Percentiles rank a stretch among this genome's conserved stretches.
Evolutionary conservation across 1,139 yeast genomes (phyloP).

Genomic region (Pichia sp.): DNA sequence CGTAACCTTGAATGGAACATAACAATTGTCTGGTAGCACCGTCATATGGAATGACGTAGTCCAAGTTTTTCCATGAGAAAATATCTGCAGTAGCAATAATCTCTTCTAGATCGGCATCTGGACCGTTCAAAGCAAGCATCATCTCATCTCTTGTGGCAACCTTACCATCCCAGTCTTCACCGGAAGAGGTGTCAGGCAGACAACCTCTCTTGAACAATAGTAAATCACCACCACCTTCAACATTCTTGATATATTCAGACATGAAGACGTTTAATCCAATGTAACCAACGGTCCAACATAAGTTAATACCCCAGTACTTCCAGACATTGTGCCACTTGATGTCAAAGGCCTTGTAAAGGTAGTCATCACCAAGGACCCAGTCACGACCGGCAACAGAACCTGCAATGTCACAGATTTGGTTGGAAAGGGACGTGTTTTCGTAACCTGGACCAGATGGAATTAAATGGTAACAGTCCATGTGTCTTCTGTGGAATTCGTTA

Average conservation of each 20-base stretch:
- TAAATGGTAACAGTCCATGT: conserved; percentile 45
- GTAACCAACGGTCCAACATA: conserved; percentile 44
- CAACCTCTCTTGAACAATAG: conserved; percentile 16
- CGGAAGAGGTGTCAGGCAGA: conserved; percentile 12
- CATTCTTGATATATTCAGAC: conserved; percentile 35
- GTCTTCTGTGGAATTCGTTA: conserved; percentile 51
- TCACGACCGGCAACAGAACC: conserved; percentile 47
- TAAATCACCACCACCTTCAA: conserved; percentile 15
- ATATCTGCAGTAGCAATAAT: conserved; percentile 22
- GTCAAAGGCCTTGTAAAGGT: conserved; percentile 36
- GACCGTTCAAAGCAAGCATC: conserved; percentile 16
- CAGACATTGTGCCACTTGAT: conserved; percentile 40
- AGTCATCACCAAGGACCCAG: conserved; percentile 42
- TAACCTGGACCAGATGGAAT: conserved; percentile 53
- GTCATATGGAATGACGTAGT: conserved; percentile 40
- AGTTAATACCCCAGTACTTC: conserved; percentile 48
- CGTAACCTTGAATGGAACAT: conserved; percentile 43
- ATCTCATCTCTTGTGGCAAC: conserved; percentile 16
- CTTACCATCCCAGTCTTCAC: conserved; percentile 17
- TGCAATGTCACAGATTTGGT: conserved; percentile 45
- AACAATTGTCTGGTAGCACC: conserved; percentile 33
- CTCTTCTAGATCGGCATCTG: conserved; percentile 22
- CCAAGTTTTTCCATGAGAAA: conserved; percentile 44
- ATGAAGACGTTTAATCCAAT: conserved; percentile 28
- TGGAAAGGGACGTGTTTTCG: conserved; percentile 33